Evolutionary conservation across 495 filamentous ascomycete genomes (phyloP), one percentile per base, ranked within the genome.

Genomic region (Xylaria telfairii): DNA sequence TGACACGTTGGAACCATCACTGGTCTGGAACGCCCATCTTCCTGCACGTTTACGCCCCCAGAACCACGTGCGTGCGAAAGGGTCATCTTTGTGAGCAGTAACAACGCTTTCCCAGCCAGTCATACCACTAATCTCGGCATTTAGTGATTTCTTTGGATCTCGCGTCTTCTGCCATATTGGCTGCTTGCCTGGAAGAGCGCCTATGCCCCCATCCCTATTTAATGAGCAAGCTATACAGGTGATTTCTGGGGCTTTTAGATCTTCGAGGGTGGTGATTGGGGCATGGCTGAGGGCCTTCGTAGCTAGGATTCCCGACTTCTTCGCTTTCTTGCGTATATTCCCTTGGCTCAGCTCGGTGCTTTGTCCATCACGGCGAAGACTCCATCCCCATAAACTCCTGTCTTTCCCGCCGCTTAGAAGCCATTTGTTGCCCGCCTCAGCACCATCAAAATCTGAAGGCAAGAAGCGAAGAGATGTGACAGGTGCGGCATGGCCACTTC

Each of bases 91-190:
- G 79, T 99, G 96, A n/a, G 93, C 95, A 13, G 96, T 99, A 1
- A 99, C 87, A 19, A 99, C 89, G 75, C 94, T 97, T 78, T 98
- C 96, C 95, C 96, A 98, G 17, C 96, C 96, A 3, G 94, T 96
- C 75, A 87, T 88, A 51, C 87, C 89, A 61, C 89, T 92, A 26
- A 87, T 79, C 73, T 88, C 85, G 17, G 87, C 85, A 62, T 87
- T 83, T n/a, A 80, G 79, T 67, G 87, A 85, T 68, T 89, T 89
- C 68, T 83, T 82, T 69, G 85, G 82, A 67, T 79, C 83, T 26
- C 87, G 84, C 30, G 84, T 87, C 77, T 93, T 95, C 59, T 92
- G 89, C 94, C 94, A 97, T 28, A 95, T 86, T 3, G 87, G 81
- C 39, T 87, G 87, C 46, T 87, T 90, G 7, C 92, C 90, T 15